A percentile compares a stretch with the other conserved stretches of the same genome.
Evolutionary conservation across 768 basidiomycete genomes (phyloP).

Genomic region (Leccinum arenicola): DNA sequence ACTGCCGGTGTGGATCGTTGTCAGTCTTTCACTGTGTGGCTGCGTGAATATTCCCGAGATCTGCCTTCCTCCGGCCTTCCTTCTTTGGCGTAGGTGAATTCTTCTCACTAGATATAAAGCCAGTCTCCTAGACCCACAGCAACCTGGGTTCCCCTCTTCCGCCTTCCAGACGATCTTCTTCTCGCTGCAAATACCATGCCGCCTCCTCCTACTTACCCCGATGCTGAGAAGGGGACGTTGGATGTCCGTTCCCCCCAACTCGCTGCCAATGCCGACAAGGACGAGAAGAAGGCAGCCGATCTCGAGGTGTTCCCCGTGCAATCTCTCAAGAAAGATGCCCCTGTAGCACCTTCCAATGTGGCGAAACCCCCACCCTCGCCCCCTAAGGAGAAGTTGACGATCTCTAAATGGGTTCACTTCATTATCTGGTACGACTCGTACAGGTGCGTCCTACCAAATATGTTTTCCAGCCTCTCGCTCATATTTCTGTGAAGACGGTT

Average conservation of each 20-base stretch:
- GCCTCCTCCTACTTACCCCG: constrained; percentile 42
- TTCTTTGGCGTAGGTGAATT: constrained; percentile 5
- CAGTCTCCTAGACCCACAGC: background rate
- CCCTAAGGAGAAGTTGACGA: constrained; percentile 50
- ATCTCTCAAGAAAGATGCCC: constrained; percentile 42
- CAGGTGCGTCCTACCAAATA: constrained; percentile 40
- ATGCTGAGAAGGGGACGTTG: constrained; percentile 58
- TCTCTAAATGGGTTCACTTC: constrained; percentile 58
- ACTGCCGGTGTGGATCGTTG: constrained; percentile 9
- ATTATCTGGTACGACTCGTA: constrained; percentile 81
- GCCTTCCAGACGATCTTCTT: constrained; percentile 11
- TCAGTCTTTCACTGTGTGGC: constrained; percentile 9
- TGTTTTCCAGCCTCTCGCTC: background rate
- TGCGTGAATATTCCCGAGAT: constrained; percentile 19
- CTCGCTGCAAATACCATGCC: constrained; percentile 38
- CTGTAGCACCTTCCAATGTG: constrained; percentile 32
- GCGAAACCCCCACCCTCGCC: constrained; percentile 35
- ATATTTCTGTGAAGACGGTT: constrained; percentile 54
- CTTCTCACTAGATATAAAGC: constrained; percentile 24
- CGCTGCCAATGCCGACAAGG: constrained; percentile 27
- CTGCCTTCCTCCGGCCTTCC: constrained; percentile 7
- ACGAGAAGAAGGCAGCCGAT: constrained; percentile 39
- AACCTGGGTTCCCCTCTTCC: constrained; percentile 2
- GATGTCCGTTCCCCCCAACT: constrained; percentile 40
- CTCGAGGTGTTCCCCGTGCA: constrained; percentile 31